Conservation (phyloP, 2,329 filamentous ascomycete genomes). For the Curvularia sp. region DNA sequence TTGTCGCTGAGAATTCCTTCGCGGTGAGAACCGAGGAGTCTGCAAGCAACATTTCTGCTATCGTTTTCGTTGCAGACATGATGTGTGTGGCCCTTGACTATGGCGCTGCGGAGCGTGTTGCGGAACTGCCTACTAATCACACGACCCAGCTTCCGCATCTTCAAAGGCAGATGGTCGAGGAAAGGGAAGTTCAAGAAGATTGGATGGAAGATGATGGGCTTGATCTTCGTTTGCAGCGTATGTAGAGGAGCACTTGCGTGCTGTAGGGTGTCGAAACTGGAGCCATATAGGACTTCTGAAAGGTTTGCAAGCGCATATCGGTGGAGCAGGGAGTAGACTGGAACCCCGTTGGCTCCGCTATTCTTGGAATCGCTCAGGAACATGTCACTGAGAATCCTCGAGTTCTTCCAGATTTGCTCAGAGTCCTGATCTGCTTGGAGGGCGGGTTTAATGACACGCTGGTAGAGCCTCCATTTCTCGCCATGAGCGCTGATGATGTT, state of each 20-base stretch:
- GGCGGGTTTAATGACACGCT: conserved; percentile 40
- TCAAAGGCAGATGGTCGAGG: conserved; percentile 31
- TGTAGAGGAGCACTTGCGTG: conserved; percentile 29
- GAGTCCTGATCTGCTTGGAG: conserved; percentile 39
- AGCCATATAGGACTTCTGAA: conserved; percentile 42
- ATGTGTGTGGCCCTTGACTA: conserved; percentile 34
- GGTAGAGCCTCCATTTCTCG: conserved; percentile 42
- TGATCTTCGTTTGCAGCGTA: conserved; percentile 34
- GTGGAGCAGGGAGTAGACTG: conserved; percentile 46
- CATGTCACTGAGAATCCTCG: conserved; percentile 33
- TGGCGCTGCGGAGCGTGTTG: conserved; percentile 26
- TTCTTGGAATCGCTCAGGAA: conserved; percentile 40
- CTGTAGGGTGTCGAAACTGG: conserved; percentile 37
- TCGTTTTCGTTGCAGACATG: conserved; percentile 34
- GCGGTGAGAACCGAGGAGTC: conserved; percentile 31
- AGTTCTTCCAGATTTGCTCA: conserved; percentile 33
- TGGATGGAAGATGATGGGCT: conserved; percentile 37
- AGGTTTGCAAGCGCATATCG: conserved; percentile 50
- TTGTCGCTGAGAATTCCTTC: conserved; percentile 34
- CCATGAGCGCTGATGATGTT: conserved; percentile 46
- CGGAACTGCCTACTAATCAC: conserved; percentile 30
- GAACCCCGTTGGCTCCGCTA: conserved; percentile 26
- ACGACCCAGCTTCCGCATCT: conserved; percentile 29
- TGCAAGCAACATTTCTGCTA: conserved; percentile 27
- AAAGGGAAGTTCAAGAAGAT: conserved; percentile 39